phyloP scores from a whole-genome alignment of 257 asterid genomes.

The Nicotiana tomentosiformis region DNA sequence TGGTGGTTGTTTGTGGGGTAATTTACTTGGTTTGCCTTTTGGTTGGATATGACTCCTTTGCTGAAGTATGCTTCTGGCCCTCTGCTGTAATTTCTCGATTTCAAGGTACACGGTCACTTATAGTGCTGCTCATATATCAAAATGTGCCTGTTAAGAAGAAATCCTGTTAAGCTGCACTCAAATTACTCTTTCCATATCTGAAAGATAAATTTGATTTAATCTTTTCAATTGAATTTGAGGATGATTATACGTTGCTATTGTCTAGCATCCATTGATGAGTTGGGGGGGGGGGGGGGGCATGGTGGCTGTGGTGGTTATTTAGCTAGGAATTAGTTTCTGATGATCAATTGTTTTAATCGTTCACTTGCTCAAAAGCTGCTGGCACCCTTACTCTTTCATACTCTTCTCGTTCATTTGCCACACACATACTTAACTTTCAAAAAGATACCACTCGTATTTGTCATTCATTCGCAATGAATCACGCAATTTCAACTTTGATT shows the following conservation, averaged over 20 bases:
- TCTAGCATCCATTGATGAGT: background rate
- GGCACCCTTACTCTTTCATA: background rate
- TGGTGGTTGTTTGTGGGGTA: constrained; percentile 66
- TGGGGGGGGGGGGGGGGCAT: background rate
- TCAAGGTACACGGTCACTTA: constrained; percentile 49
- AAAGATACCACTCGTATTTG: background rate
- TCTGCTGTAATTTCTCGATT: constrained; percentile 73
- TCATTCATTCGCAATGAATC: background rate
- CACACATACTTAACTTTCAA: background rate
- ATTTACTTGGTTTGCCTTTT: constrained; percentile 79
- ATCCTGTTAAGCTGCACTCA: background rate
- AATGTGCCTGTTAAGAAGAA: background rate
- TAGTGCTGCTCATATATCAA: background rate
- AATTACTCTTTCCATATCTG: background rate
- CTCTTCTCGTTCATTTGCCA: background rate
- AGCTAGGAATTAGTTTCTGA: background rate
- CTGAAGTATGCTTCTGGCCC: constrained; percentile 91
- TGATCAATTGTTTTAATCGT: background rate
- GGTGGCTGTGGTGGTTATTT: background rate
- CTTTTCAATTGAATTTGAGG: background rate
- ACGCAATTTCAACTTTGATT: background rate
- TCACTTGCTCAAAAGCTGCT: background rate
- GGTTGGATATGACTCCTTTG: constrained; percentile 85
- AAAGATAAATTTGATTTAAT: background rate
- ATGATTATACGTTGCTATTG: background rate